Evolutionary conservation across 495 filamentous ascomycete genomes (phyloP).

Genomic region (Podospora pseudocomata): DNA sequence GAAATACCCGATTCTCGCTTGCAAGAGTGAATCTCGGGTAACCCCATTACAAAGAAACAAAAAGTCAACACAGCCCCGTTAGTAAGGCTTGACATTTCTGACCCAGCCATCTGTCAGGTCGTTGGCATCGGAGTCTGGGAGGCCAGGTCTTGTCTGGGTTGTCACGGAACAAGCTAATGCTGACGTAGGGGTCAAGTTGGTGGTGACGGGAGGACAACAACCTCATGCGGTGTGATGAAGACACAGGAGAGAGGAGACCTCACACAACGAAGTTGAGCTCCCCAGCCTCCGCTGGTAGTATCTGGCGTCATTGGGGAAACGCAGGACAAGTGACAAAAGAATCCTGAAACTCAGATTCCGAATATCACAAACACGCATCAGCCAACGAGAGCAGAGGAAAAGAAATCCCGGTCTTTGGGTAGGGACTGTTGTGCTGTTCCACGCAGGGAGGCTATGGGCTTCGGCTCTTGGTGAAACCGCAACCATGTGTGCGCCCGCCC

Average conservation of each 20-base stretch:
- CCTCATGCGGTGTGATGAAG: background rate
- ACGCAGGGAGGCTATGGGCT: background rate
- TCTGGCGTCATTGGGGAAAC: no score
- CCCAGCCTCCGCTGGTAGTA: background rate
- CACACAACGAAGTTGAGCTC: background rate
- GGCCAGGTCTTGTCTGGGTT: background rate
- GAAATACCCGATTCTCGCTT: background rate
- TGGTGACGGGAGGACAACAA: background rate
- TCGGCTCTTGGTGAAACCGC: background rate
- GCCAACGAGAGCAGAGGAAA: background rate
- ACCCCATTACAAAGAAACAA: background rate
- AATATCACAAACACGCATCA: background rate
- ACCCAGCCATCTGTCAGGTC: background rate
- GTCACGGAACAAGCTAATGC: background rate
- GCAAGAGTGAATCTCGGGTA: background rate
- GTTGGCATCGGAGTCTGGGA: background rate
- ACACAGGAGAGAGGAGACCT: background rate
- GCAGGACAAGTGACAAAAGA: background rate
- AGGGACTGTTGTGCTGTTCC: background rate
- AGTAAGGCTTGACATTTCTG: background rate
- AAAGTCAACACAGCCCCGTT: background rate
- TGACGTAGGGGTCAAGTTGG: background rate
- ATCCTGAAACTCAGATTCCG: background rate
- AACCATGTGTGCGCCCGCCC: background rate
- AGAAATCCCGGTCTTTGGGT: background rate